Base-by-base conservation (phyloP, 2,329 filamentous ascomycete species). In the Monosporascus cannonballus region DNA sequence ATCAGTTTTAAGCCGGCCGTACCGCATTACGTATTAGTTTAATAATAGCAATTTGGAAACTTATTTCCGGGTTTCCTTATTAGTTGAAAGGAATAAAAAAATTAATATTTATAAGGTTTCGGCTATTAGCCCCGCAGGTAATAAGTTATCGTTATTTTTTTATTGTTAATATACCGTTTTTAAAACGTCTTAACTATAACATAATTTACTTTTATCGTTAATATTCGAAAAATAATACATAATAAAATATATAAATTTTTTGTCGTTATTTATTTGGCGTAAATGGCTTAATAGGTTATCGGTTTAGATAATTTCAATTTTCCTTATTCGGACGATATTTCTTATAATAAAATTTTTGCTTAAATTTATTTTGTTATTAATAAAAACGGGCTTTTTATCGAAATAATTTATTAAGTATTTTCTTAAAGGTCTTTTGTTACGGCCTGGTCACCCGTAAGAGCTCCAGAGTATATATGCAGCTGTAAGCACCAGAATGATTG, bases 271-370 rank as follows among this genome's bases (percentile, higher is more conserved):
- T 0, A 57, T 62, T 24, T 76, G 45, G 2, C 64, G 64, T 2
- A 76, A 60, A 55, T 76, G 73, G 51, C 75, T 70, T 0, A 67
- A 58, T 3, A 76, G 54, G 44, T 76, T 74, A 24, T 64, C 59
- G 0, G 73, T 76, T 61, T 66, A 70, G 6, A 57, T 50, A 5
- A 69, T 61, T 17, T 66, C 27, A 15, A 76, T 62, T 1, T 72
- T 72, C 0, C 64, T 71, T 9, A 76, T 67, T 1, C 52, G 49
- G n/a, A 54, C 58, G 1, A 70, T 14, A 27, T 60, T 61, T 9
- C 47, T 39, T 4, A 60, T 61, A 14, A 55, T 62, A 48, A 67
- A 65, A 1, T 58, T 6, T 17, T 41, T 41, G 6, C 18, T 17
- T 18, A 41, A 17, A 11, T 18, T 41, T 8, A 18, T n/a, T 6